Conservation (phyloP, 352 stramenopile species). For the Pythium myriotylum region DNA sequence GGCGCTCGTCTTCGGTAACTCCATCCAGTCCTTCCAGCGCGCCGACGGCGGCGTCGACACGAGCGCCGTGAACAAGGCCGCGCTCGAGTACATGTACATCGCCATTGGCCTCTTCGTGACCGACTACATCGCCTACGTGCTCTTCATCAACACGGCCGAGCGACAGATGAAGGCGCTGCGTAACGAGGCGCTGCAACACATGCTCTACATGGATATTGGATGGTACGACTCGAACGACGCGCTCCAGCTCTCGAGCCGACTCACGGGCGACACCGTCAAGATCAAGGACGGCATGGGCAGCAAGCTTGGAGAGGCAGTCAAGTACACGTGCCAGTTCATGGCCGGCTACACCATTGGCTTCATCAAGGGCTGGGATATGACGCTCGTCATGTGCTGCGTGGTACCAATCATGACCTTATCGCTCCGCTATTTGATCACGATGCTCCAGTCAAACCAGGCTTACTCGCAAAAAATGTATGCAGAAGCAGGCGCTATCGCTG, state of each 20-base stretch:
- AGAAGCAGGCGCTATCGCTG: too few species aligned
- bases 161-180: constrained; percentile 18
- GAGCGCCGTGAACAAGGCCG: constrained; percentile 25
- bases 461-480: constrained; percentile 7
- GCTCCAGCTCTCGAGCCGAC: too few species aligned
- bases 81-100: constrained; percentile 33
- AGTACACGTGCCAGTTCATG: constrained; percentile 14
- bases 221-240: too few species aligned
- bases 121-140: neutral
- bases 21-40: constrained; percentile 26
- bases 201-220: too few species aligned
- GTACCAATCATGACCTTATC: constrained; percentile 13
- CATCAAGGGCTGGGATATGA: constrained; percentile 24
- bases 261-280: too few species aligned
- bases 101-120: too few species aligned
- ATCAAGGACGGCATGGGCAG: too few species aligned
- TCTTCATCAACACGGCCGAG: too few species aligned
- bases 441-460: constrained; percentile 1
- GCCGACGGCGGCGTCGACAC: constrained; percentile 15
- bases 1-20: constrained; percentile 37
- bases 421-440: constrained; percentile 6
- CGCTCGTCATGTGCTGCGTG: constrained; percentile 24
- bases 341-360: constrained; percentile 22
- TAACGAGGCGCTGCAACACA: constrained; percentile 7
- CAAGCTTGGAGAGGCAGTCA: too few species aligned